Conservation (phyloP, 768 basidiomycete genomes). For the Tricholoma sp. region DNA sequence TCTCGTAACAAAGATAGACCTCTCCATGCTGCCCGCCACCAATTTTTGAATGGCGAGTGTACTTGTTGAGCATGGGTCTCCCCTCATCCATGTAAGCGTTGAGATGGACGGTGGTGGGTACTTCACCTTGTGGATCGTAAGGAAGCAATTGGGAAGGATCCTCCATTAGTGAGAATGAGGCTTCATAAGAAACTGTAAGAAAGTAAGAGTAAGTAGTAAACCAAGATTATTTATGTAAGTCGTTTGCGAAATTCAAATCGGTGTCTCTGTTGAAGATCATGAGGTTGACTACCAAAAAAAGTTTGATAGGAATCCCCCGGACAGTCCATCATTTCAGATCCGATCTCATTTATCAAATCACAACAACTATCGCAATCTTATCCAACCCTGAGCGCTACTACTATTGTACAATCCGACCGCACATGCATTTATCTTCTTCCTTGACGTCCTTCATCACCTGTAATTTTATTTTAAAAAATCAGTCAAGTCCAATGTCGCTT, state of each 20-base stretch:
- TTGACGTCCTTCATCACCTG: constrained; percentile 45
- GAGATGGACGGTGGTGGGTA: constrained; percentile 45
- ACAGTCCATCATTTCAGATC: constrained; percentile 14
- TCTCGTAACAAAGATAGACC: constrained; percentile 64
- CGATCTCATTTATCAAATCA: constrained; percentile 10
- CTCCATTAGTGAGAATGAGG: constrained; percentile 18
- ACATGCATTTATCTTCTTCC: constrained; percentile 43
- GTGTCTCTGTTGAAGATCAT: constrained; percentile 34
- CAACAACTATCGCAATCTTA: constrained; percentile 15
- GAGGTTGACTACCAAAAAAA: constrained; percentile 21
- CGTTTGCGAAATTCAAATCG: constrained; percentile 7
- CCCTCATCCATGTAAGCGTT: constrained; percentile 34
- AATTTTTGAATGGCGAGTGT: constrained; percentile 68
- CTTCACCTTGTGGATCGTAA: constrained; percentile 37
- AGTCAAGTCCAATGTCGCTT: constrained; percentile 4
- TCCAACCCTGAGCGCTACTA: constrained; percentile 9
- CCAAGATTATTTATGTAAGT: constrained; percentile 2
- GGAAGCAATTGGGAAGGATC: constrained; percentile 18
- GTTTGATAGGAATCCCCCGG: constrained; percentile 19
- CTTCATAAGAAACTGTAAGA: constrained; percentile 21
- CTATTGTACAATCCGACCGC: constrained; percentile 19
- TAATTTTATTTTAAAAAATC: constrained; percentile 1
- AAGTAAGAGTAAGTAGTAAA: constrained; percentile 10
- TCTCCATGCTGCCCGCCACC: constrained; percentile 90
- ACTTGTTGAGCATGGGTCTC: constrained; percentile 74